Conservation (phyloP, 2,329 filamentous ascomycete genomes). For the Colletotrichum sojae region DNA sequence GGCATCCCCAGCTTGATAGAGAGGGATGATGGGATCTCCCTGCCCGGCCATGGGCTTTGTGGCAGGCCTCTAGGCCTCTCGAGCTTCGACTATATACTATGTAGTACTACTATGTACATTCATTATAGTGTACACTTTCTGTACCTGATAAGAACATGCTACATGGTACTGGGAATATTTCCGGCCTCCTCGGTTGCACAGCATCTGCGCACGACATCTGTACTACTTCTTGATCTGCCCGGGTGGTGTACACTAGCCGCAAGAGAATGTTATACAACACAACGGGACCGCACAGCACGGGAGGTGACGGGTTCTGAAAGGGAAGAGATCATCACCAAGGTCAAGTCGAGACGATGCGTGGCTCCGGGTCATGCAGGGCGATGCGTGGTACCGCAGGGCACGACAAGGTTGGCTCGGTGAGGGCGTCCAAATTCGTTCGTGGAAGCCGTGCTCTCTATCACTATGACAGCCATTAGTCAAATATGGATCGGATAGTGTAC, state of each 20-base stretch:
- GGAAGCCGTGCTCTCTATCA: background rate
- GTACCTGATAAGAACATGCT: no score
- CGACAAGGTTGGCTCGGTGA: constrained; percentile 17
- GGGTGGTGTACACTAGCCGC: no score
- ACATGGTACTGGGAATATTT: no score
- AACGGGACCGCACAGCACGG: background rate
- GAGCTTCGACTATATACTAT: background rate
- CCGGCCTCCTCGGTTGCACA: background rate
- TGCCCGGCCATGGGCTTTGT: background rate
- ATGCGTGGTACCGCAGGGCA: constrained; percentile 10
- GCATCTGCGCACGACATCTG: background rate
- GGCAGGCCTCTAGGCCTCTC: background rate
- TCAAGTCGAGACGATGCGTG: constrained; percentile 15
- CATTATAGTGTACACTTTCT: no score
- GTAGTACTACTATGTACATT: no score
- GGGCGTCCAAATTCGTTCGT: constrained; percentile 5
- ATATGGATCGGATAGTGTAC: no score
- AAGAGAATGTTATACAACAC: background rate
- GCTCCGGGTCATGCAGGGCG: constrained; percentile 13
- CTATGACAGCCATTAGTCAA: no score
- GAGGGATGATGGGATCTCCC: background rate
- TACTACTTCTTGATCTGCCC: background rate
- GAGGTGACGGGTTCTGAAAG: background rate
- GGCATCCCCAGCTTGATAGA: constrained; percentile 21
- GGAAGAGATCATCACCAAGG: constrained; percentile 13